phyloP scores from a whole-genome alignment of 2,329 filamentous ascomycete genomes.

The Dothidotthia symphoricarpi region DNA sequence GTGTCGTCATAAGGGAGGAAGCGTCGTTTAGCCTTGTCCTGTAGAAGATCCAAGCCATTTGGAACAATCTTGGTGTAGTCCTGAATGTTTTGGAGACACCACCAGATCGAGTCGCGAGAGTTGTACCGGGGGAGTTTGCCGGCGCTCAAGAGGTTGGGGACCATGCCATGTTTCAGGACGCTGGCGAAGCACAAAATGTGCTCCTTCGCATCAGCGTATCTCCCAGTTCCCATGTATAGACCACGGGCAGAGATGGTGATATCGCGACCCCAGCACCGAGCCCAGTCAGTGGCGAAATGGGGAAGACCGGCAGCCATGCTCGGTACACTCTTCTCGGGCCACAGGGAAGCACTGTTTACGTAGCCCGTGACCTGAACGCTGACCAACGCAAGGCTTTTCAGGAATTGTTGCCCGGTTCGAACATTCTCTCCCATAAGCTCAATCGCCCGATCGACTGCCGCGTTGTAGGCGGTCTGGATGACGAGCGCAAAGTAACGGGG shows the following conservation, averaged over 20 bases:
- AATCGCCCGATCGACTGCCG: constrained; percentile 74
- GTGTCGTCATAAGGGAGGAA: constrained; percentile 96
- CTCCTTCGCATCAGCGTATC: constrained; percentile 84
- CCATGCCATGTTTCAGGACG: constrained; percentile 97
- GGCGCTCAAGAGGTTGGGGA: constrained; percentile 87
- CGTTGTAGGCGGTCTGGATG: constrained; percentile 81
- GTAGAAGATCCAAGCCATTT: constrained; percentile 68
- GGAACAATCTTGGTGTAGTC: constrained; percentile 85
- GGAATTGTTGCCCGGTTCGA: constrained; percentile 78
- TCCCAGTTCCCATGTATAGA: constrained; percentile 84
- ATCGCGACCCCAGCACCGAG: constrained; percentile 94
- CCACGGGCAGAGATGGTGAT: constrained; percentile 95
- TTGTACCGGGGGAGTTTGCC: constrained; percentile 90
- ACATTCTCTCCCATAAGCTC: constrained; percentile 77
- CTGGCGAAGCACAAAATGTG: constrained; percentile 94
- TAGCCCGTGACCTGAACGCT: constrained; percentile 87
- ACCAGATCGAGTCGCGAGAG: constrained; percentile 94
- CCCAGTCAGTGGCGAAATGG: constrained; percentile 92
- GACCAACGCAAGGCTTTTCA: constrained; percentile 85
- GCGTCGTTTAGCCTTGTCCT: constrained; percentile 74
- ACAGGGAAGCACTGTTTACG: constrained; percentile 86
- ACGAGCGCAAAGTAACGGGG: constrained; percentile 92
- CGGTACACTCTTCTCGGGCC: constrained; percentile 79
- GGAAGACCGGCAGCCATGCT: constrained; percentile 89
- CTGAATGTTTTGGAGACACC: constrained; percentile 93